Evolutionary conservation across 2,329 filamentous ascomycete genomes (phyloP), one percentile per base, ranked within the genome.

Genomic region (Fusarium sterilihyphosum): DNA sequence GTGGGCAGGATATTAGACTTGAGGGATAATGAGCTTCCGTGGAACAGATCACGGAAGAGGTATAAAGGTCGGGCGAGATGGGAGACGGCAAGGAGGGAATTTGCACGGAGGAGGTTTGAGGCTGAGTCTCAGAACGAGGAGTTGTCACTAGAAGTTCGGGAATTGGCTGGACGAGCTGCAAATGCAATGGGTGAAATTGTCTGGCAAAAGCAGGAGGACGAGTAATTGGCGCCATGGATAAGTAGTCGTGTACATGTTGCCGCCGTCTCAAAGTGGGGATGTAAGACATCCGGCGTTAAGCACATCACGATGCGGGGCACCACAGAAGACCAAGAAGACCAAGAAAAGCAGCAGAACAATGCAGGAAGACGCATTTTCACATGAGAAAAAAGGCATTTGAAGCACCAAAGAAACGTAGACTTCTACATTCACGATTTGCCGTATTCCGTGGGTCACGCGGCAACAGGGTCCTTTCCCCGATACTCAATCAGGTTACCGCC

Each of bases 71-170:
- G 56, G 3, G 67, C 62, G 11, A 41, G 68, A 4, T 71, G 68
- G 68, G 68, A 67, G 12, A 71, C 68, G 2, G 61, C 68, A 2
- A 6, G 38, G 2, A 71, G 46, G 20, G 68, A 71, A 26, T 71
- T 71, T 31, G 24, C 43, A 0, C 49, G 61, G 1, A 44, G 50
- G 1, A 24, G 67, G 7, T 67, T 71, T 13, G 49, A 67, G 17
- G 67, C 29, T 4, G 68, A 71, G 33, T 46, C 61, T 18, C 20
- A 13, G 0, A 71, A 71, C 2, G 29, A 22, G 16, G 20, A 52
- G 0, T 8, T 71, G 0, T 22, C 67, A 0, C 11, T 1, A 0
- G 14, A 53, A 5, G 62, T 43, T 14, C 61, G 67, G 0, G 31
- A 49, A 1, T 5, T 71, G 11, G 68, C 68, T 44, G 22, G 35